Percentiles rank a stretch among this genome's conserved stretches.
These are phyloP conservation scores for Castanopsis chinensis DNA, from an alignment of 306 rosid genomes.

Conservation along the genomic window DNA sequence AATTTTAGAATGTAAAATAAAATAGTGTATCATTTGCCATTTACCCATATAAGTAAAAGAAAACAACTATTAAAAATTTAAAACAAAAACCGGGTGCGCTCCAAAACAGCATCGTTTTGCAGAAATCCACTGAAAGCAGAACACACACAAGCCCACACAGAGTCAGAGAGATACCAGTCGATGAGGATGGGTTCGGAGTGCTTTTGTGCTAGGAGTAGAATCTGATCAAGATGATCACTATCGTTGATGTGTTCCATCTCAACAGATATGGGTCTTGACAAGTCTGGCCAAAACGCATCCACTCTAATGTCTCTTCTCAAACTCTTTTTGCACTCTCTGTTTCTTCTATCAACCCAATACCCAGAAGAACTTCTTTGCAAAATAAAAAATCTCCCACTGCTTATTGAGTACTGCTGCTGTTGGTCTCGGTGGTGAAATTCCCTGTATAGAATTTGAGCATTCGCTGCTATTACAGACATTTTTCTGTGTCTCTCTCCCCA, in stretches of 20 bases:
- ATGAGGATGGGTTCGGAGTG: constrained; percentile 64
- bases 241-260: constrained; percentile 67
- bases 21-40: no score
- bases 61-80: no score
- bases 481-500: not conserved
- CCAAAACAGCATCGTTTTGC: not conserved
- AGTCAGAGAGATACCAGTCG: constrained; percentile 52
- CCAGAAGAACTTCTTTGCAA: constrained; percentile 30
- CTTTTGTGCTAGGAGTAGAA: constrained; percentile 50
- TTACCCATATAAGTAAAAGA: no score
- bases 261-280: constrained; percentile 43
- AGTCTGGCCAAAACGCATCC: constrained; percentile 63
- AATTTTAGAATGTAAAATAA: no score
- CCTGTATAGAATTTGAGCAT: constrained; percentile 47
- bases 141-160: not conserved
- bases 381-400: constrained; percentile 21
- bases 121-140: not conserved
- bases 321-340: constrained; percentile 32
- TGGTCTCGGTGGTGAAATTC: constrained; percentile 49
- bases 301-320: constrained; percentile 38
- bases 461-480: constrained; percentile 65
- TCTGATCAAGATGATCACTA: constrained; percentile 67
- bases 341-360: constrained; percentile 36
- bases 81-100: no score
- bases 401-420: constrained; percentile 18